phyloP scores from a whole-genome alignment of 2,329 filamentous ascomycete species.

The Lanzia echinophila region DNA sequence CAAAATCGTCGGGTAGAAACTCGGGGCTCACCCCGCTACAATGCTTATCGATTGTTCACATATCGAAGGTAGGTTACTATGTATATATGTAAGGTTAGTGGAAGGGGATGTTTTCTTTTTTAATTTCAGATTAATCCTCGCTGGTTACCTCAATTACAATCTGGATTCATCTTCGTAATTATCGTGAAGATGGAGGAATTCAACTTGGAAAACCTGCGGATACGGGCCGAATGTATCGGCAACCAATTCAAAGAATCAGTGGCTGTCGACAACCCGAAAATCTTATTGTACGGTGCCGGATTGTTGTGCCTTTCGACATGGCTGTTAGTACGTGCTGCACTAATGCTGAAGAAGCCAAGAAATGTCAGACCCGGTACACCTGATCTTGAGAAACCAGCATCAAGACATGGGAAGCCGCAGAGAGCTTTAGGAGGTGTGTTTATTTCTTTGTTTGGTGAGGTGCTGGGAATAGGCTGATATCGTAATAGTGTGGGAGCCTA shows the following conservation, averaged over 20 bases:
- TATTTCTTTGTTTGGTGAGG: background rate
- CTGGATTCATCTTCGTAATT: background rate
- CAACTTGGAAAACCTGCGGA: slow-evolving; percentile 10
- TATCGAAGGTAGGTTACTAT: background rate
- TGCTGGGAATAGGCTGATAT: slow-evolving; percentile 10
- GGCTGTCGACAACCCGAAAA: slow-evolving; percentile 14
- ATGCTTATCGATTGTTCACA: background rate
- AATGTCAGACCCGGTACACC: slow-evolving; percentile 21
- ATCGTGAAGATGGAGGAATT: slow-evolving; percentile 13
- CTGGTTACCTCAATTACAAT: background rate
- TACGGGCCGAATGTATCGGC: slow-evolving; percentile 9
- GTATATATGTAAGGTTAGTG: background rate
- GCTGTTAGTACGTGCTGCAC: slow-evolving; percentile 18
- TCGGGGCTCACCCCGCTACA: slow-evolving; percentile 15
- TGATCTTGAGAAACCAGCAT: slow-evolving; percentile 26
- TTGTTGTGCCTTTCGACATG: slow-evolving; percentile 16
- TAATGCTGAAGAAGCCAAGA: slow-evolving; percentile 20
- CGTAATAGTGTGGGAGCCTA: slow-evolving; percentile 27
- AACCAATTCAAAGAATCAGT: slow-evolving; percentile 8
- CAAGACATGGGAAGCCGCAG: slow-evolving; percentile 22
- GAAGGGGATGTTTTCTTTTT: background rate
- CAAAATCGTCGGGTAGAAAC: slow-evolving; percentile 50
- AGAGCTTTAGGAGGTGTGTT: slow-evolving; percentile 23
- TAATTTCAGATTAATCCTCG: background rate
- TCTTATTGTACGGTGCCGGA: slow-evolving; percentile 16